Evolutionary conservation across 768 basidiomycete species (phyloP), one percentile per base, ranked within the genome.

Genomic region (Cyclocybe cylindracea): DNA sequence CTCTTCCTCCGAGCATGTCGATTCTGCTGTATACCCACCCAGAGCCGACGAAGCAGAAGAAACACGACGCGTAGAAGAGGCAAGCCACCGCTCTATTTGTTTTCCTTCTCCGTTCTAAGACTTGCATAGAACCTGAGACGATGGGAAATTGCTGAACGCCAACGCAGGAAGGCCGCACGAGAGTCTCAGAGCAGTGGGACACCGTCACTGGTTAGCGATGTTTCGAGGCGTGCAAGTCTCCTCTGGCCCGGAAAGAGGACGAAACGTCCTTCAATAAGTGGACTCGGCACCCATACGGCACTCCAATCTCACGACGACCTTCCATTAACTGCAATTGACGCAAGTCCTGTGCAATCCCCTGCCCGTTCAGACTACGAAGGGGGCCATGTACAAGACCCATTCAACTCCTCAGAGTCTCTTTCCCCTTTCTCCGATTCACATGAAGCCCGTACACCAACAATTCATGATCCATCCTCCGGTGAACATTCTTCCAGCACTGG

Each of bases 61-160:
- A 57, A 82, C 87, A 29, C 79, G 82, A 52, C 75, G 83, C 49
- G 74, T 92, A 14, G 78, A 85, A 72, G 88, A 91, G 83, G 91
- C 87, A 67, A 46, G 64, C 61, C 53, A 32, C 18, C 13, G 9
- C 48, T 53, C 36, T 46, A 4, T 37, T 14, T 48, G 24, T 47
- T 41, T 10, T 9, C 32, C 24, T 39, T 51, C 38, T 32, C 40
- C 49, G 37, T 57, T 36, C 57, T 39, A 47, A 36, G 5, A 13
- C 18, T 40, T 59, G 18, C 46, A 47, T 66, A 93, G 91, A 93
- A 83, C 53, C 75, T 94, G 24, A 77, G 79, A 57, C 79, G 79
- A 39, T 93, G 90, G 91, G 91, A 93, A 59, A 71, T 83, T 41
- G 83, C 83, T 37, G 91, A 93, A 62, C 79, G 87, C 14, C 84